Evolutionary conservation across 129 eudicot species (phyloP).

Genomic region (Lonicera japonica): DNA sequence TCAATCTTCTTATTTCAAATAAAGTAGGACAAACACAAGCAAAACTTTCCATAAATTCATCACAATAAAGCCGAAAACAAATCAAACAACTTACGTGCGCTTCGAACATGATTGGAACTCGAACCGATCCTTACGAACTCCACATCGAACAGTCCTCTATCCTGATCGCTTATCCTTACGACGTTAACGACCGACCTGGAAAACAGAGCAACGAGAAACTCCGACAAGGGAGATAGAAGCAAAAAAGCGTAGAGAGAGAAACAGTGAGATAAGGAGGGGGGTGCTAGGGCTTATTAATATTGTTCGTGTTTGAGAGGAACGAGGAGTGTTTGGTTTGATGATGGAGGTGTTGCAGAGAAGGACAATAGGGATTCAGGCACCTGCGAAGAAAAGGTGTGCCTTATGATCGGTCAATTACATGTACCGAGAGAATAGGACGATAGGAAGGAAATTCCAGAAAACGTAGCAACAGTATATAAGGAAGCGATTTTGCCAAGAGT

Average conservation of each 20-base stretch:
- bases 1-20: neutral
- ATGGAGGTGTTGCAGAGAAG: no score
- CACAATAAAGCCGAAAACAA: neutral
- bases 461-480: neutral
- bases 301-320: no score
- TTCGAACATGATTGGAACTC: conserved; percentile 39
- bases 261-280: neutral
- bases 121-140: neutral
- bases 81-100: conserved; percentile 33
- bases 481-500: neutral
- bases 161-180: conserved; percentile 2
- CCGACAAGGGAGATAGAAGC: no score
- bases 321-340: no score
- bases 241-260: neutral
- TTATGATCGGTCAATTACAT: neutral
- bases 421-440: neutral
- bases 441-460: neutral
- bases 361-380: no score
- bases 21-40: no score
- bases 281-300: no score
- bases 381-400: neutral
- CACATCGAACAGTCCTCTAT: neutral
- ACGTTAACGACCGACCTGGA: neutral
- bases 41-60: neutral
- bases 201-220: no score